Evolutionary conservation across 208 protist species (phyloP), one percentile per base, ranked within the genome.

Genomic region (Acanthamoeba healyi): DNA sequence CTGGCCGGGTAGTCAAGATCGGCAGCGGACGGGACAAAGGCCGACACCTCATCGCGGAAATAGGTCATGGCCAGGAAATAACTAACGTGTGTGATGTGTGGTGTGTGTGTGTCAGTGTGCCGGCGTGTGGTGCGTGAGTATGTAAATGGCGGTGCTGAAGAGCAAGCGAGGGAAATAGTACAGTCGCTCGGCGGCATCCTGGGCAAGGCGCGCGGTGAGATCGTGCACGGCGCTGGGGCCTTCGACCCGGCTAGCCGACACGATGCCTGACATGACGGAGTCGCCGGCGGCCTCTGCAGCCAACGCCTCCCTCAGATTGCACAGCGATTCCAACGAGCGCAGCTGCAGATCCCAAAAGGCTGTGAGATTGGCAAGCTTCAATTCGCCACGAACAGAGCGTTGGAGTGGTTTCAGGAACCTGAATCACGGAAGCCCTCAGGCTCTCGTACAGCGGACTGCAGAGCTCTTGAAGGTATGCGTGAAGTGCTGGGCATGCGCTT

Each of bases 1-100:
- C 89, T 86, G 58, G 94, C 92, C 24, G 95, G 96, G 63, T 97
- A 97, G 67, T 97, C 77, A 6, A 97, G 67, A 58, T 97, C 93
- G 6, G 86, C 90, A 58, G 54, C 40, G 5, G 65, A 67, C 24
- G 96, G 95, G 32, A 46, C 2, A 56, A 92, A 97, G 1, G 51
- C 38, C 29, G n/a, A 88, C 34, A 97, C 96, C 38, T 97, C 94
- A 67, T 96, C 96, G 15, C 96, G 58, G 12, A 97, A 96, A 67
- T 95, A 95, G 7, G 89, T 95, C 82, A 96, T 67, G 38, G 95
- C 96, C 5, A 96, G 26, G 51, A 94, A 97, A 36, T 92, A 87
- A 4, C 97, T 65, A 67, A 96, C 32, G 24, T n/a, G 32, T 72
- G 63, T 72, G 9, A 17, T n/a, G 32, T n/a, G 32, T n/a, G 32